Evolutionary conservation across 768 basidiomycete genomes (phyloP), one percentile per base, ranked within the genome.

Genomic region (Pulveroboletus sp.): DNA sequence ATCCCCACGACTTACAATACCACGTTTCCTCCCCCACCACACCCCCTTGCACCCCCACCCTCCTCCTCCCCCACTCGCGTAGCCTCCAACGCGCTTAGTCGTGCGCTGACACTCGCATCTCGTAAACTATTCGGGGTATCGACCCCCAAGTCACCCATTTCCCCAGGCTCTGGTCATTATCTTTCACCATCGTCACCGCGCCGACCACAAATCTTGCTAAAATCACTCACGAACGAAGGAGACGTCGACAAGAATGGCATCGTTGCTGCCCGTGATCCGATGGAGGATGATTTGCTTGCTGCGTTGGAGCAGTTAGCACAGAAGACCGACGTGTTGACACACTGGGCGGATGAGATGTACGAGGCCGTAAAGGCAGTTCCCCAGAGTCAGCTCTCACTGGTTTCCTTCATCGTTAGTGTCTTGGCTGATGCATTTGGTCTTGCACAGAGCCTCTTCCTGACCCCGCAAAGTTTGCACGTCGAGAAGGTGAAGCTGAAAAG

Each of bases 331-430:
- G 93, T 94, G 46, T 71, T 98, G 51, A 88, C 89, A 49, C 86
- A 89, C 53, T 95, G 93, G 82, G 96, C 89, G 18, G 95, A 98
- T 57, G 88, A 93, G 75, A 86, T 96, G 80, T 89, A 90, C 59
- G 89, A 90, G 59, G 84, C 82, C 61, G 87, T 93, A 26, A 91
- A 91, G 66, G 86, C 83, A 14, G 74, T 89, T 32, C 88, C 90
- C 18, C 84, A 89, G 68, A 90, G 88, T 91, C 58, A 36, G 88
- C 76, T 50, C 24, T 21, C 4, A 21, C 21, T 21, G 4, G 21
- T 21, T 21, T 21, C 28, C 42, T 14, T 26, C 31, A 5, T n/a
- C 39, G 37, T 44, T 31, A 5, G 35, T 14, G 3, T 40, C 42
- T 36, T 43, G 43, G 21, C 42, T 61, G 33, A 61, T 21, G 27